phyloP scores from a whole-genome alignment of 495 filamentous ascomycete genomes.

The Entonaema liquescens region DNA sequence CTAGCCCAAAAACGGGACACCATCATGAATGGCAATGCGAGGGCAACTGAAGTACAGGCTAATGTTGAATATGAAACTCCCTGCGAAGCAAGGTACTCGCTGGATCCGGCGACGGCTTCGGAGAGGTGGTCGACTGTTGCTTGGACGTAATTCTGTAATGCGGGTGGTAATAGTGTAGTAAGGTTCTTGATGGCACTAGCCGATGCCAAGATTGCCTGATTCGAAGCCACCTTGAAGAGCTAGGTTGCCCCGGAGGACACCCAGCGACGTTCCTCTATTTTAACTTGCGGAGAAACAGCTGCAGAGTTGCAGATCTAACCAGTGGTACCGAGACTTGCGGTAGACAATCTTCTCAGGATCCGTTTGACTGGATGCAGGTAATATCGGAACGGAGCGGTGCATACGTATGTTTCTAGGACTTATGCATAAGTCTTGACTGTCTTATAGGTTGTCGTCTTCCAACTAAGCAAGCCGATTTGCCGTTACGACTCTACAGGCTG shows the following conservation, averaged over 20 bases:
- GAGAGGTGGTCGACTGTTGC: conserved; percentile 51
- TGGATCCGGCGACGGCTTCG: conserved; percentile 60
- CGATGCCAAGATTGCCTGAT: conserved; percentile 57
- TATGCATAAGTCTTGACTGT: conserved; percentile 17
- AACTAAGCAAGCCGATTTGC: conserved; percentile 6
- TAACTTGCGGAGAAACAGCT: conserved; percentile 30
- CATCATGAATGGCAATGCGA: conserved; percentile 66
- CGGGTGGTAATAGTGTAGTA: conserved; percentile 52
- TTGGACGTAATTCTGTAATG: conserved; percentile 59
- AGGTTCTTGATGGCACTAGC: conserved; percentile 60
- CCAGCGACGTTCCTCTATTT: conserved; percentile 39
- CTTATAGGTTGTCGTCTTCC: conserved; percentile 2
- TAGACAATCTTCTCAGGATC: conserved; percentile 19
- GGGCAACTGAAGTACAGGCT: conserved; percentile 54
- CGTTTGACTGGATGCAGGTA: conserved; percentile 25
- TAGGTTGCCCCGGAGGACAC: conserved; percentile 54
- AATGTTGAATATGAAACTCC: conserved; percentile 56
- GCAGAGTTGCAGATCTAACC: conserved; percentile 13
- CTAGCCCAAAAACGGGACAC: conserved; percentile 69
- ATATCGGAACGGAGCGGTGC: conserved; percentile 33
- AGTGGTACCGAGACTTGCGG: conserved; percentile 28
- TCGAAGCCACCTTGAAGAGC: conserved; percentile 64
- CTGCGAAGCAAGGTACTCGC: conserved; percentile 62
- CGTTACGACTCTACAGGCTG: conserved; percentile 10
- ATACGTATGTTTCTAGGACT: conserved; percentile 33